A percentile compares a stretch with the other conserved stretches of the same genome.
phyloP scores from a whole-genome alignment of 202 grass and related monocot species.

The Bolboschoenoplectus hybrid region DNA sequence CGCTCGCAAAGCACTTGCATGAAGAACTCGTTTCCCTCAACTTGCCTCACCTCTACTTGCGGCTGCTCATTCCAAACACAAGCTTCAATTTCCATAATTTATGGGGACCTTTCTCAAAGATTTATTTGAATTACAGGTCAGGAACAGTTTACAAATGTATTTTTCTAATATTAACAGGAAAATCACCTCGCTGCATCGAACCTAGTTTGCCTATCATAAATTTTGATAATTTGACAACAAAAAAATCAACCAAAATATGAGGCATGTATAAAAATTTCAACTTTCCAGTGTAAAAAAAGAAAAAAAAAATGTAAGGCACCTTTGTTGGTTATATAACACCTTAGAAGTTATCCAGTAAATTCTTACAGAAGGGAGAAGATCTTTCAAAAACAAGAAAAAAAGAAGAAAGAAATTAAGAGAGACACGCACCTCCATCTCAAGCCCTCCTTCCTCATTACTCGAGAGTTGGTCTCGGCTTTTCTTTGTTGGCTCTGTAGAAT shows the following conservation, averaged over 20 bases:
- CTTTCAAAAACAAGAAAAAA: neutral
- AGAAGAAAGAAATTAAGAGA: neutral
- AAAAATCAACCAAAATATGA: neutral
- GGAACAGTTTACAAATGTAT: neutral
- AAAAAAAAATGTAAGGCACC: neutral
- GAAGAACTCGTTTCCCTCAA: constrained; percentile 89
- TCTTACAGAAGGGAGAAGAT: neutral
- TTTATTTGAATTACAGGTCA: constrained; percentile 10
- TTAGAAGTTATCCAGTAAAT: neutral
- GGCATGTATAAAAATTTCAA: neutral
- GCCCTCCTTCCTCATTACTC: constrained; percentile 42
- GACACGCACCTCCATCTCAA: constrained; percentile 52
- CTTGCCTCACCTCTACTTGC: constrained; percentile 84
- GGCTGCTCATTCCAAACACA: constrained; percentile 45
- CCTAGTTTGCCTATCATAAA: neutral
- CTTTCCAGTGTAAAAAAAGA: no score
- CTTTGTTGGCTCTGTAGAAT: constrained; percentile 19
- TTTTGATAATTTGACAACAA: neutral
- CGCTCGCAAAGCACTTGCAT: constrained; percentile 79
- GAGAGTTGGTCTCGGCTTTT: constrained; percentile 28
- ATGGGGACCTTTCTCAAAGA: neutral
- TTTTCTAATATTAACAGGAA: neutral
- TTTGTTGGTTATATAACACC: neutral
- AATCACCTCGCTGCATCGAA: neutral
- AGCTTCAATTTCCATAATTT: constrained; percentile 20